Evolutionary conservation across 352 stramenopile genomes (phyloP).

Genomic region (Globisporangium viniferum): DNA sequence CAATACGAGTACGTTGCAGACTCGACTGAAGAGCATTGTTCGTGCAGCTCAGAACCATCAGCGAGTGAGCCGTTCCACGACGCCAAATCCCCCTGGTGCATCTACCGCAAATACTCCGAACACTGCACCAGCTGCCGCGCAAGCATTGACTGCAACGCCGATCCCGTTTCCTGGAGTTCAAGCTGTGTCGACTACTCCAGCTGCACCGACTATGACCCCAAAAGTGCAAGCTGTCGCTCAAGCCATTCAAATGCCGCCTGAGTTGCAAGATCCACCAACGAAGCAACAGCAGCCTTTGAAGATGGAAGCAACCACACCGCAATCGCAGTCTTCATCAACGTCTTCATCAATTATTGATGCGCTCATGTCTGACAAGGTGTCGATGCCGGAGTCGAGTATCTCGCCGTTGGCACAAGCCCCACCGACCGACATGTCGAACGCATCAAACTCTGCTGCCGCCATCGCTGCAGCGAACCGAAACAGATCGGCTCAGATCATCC

Average conservation of each 20-base stretch:
- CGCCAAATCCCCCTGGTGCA: constrained; percentile 19
- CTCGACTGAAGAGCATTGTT: constrained; percentile 94
- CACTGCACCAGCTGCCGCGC: constrained; percentile 13
- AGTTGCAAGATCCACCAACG: constrained; percentile 53
- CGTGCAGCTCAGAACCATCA: constrained; percentile 70
- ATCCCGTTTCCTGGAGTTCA: constrained; percentile 64
- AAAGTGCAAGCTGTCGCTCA: constrained; percentile 33
- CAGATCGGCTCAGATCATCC: constrained; percentile 79
- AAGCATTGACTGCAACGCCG: constrained; percentile 21
- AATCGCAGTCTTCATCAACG: constrained; percentile 15
- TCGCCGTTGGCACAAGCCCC: constrained; percentile 23
- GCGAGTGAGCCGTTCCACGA: constrained; percentile 32
- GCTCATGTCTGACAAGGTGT: constrained; percentile 40
- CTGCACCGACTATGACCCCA: constrained; percentile 9
- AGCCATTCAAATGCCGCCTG: constrained; percentile 72
- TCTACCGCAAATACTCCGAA: constrained; percentile 10
- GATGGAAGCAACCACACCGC: constrained; percentile 26
- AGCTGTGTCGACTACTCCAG: constrained; percentile 22
- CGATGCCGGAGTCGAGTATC: constrained; percentile 33
- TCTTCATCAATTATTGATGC: constrained; percentile 40
- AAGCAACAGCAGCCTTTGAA: constrained; percentile 26
- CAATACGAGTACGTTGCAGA: constrained; percentile 93
- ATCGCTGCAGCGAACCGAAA: constrained; percentile 43
- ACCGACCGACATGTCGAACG: constrained; percentile 4
- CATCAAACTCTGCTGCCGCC: constrained; percentile 20